A percentile compares a stretch with the other conserved stretches of the same genome.
Conservation (phyloP, 495 filamentous ascomycete species). For the Penicillium samsonianum region DNA sequence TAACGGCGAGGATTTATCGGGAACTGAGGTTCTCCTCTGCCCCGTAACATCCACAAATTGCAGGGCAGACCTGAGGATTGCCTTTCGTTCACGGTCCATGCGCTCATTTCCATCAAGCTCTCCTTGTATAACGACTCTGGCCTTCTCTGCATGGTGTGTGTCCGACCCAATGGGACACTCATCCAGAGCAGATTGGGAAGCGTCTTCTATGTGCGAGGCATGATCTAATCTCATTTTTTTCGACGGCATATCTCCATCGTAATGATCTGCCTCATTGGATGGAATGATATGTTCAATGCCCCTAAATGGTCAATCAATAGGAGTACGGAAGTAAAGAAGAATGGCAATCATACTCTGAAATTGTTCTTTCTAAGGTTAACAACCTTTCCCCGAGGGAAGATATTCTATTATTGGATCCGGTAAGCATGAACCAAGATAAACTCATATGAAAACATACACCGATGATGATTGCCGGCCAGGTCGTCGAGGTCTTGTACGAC, state of each 20-base stretch:
- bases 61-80: constrained; percentile 27
- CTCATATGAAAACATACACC: constrained; percentile 9
- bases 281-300: constrained; percentile 1
- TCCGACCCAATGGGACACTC: constrained; percentile 13
- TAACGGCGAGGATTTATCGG: constrained; percentile 6
- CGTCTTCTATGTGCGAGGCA: not conserved
- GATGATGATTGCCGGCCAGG: constrained; percentile 15
- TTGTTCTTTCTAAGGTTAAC: constrained; percentile 17
- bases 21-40: constrained; percentile 4
- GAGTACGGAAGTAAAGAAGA: not conserved
- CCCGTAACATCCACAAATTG: constrained; percentile 28
- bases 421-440: not conserved
- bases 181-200: constrained; percentile 13
- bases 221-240: constrained; percentile 17
- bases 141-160: constrained; percentile 32
- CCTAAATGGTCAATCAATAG: not conserved
- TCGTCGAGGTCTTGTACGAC: constrained; percentile 19
- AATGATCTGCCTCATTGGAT: not conserved
- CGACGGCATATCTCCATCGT: not conserved
- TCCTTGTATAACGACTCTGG: constrained; percentile 25
- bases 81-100: constrained; percentile 24
- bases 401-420: not conserved
- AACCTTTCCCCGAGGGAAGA: constrained; percentile 20
- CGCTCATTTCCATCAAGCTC: constrained; percentile 25
- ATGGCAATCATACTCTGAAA: constrained; percentile 14